These are phyloP conservation scores for Lasiodiplodia sp. DNA, from an alignment of 2,329 filamentous ascomycete species.

Conservation along the genomic window DNA sequence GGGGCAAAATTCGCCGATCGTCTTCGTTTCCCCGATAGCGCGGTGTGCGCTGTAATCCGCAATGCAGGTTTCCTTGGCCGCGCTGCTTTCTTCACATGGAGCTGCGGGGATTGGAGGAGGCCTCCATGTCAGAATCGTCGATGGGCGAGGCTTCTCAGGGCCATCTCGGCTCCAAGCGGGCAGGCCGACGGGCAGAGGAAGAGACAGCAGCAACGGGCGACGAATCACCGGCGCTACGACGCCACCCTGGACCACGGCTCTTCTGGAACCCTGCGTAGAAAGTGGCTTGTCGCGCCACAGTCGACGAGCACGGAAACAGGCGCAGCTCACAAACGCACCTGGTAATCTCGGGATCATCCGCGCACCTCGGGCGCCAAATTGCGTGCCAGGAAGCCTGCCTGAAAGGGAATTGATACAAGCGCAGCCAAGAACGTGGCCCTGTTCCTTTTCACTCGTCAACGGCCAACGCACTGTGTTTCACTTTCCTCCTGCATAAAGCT, in stretches of 20 bases:
- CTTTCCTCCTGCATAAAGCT: conserved; percentile 23
- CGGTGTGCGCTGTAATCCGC: conserved; percentile 20
- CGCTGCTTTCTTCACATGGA: conserved; percentile 19
- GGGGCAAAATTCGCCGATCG: conserved; percentile 25
- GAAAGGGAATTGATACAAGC: conserved; percentile 19
- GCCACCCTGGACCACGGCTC: conserved; percentile 20
- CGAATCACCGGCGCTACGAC: conserved; percentile 25
- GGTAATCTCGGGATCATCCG: conserved; percentile 27
- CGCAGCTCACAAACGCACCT: conserved; percentile 22
- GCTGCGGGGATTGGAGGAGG: conserved; percentile 18
- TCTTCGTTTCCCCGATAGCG: conserved; percentile 24
- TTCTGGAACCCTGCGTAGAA: conserved; percentile 27
- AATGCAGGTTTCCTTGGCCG: conserved; percentile 13
- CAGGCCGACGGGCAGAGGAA: neutral
- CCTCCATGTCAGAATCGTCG: conserved; percentile 9
- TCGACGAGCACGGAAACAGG: conserved; percentile 22
- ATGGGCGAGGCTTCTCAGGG: conserved; percentile 1
- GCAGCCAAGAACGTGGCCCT: conserved; percentile 11
- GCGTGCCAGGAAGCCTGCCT: conserved; percentile 22
- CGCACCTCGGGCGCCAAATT: conserved; percentile 21
- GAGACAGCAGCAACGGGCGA: conserved; percentile 15
- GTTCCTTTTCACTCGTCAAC: conserved; percentile 20
- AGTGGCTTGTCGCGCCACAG: conserved; percentile 26
- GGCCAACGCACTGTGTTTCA: conserved; percentile 27
- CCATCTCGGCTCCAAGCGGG: neutral